Percentiles rank a stretch among this genome's conserved stretches.
Conservation (phyloP, 768 basidiomycete genomes). For the Boletus reticulatus region DNA sequence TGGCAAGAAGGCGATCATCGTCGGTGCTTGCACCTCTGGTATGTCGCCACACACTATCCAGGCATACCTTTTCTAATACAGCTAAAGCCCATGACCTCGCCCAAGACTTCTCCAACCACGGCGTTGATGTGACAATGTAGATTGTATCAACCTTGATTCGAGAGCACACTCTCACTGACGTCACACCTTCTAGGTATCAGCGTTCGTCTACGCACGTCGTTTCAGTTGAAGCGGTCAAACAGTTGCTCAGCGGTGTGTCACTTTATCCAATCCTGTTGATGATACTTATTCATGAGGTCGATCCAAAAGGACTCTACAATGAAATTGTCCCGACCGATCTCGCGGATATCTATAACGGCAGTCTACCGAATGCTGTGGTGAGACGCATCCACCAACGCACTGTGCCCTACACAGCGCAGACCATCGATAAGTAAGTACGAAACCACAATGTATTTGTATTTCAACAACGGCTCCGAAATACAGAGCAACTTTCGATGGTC, state of each 20-base stretch:
- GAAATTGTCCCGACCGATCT: conserved; percentile 17
- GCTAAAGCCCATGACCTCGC: conserved; percentile 37
- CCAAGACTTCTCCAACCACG: conserved; percentile 32
- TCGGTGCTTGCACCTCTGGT: conserved; percentile 68
- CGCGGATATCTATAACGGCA: conserved; percentile 16
- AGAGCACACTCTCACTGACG: background rate
- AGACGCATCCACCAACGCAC: conserved; percentile 22
- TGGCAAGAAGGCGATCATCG: conserved; percentile 63
- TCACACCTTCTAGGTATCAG: background rate
- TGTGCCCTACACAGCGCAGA: conserved; percentile 18
- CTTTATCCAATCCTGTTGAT: background rate
- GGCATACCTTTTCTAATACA: conserved; percentile 4
- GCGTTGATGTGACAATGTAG: conserved; percentile 32
- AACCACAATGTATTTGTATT: background rate
- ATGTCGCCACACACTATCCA: conserved; percentile 1
- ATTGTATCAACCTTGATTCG: background rate
- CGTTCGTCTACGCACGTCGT: background rate
- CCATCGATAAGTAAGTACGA: conserved; percentile 26
- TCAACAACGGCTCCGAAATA: background rate
- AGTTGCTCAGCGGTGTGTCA: background rate
- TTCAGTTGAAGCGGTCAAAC: background rate
- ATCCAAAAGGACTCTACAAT: background rate
- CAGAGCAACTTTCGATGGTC: conserved; percentile 37
- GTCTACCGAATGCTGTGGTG: conserved; percentile 14
- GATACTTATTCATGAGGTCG: background rate